Percentiles rank a stretch among this genome's conserved stretches.
phyloP scores from a whole-genome alignment of 257 asterid species.

The Nicotiana tabacum region DNA sequence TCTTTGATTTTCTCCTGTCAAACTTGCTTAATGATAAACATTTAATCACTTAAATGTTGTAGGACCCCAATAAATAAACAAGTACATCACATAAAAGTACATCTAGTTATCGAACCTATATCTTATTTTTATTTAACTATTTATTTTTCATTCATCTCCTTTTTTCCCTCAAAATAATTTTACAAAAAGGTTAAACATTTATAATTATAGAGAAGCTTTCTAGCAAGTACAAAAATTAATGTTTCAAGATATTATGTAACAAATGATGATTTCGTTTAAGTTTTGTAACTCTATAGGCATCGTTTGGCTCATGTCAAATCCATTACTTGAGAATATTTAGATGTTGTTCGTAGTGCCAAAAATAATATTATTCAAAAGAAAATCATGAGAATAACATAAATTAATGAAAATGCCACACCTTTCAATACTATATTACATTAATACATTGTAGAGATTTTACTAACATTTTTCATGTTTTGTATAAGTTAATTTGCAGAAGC shows the following conservation, averaged over 20 bases:
- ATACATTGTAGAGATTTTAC: background rate
- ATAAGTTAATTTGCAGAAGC: background rate
- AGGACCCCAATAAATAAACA: background rate
- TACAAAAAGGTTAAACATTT: no score
- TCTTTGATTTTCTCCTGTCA: background rate
- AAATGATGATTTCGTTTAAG: background rate
- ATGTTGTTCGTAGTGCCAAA: background rate
- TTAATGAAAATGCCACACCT: background rate
- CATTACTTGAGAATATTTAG: background rate
- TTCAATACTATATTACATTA: background rate
- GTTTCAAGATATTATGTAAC: background rate
- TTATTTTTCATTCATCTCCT: no score
- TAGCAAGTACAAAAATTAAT: background rate
- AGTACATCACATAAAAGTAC: background rate
- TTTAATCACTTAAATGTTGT: background rate
- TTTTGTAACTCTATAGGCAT: no score
- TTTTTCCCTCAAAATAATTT: no score
- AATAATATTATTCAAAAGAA: background rate
- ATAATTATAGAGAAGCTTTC: background rate
- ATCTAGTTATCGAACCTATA: background rate
- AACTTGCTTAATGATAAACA: background rate
- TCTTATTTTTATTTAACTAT: no score
- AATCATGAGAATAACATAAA: background rate
- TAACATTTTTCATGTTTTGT: background rate
- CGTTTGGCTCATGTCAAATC: background rate